Conservation (phyloP, 805 yeast species). For the Barnettozyma pratensis region DNA sequence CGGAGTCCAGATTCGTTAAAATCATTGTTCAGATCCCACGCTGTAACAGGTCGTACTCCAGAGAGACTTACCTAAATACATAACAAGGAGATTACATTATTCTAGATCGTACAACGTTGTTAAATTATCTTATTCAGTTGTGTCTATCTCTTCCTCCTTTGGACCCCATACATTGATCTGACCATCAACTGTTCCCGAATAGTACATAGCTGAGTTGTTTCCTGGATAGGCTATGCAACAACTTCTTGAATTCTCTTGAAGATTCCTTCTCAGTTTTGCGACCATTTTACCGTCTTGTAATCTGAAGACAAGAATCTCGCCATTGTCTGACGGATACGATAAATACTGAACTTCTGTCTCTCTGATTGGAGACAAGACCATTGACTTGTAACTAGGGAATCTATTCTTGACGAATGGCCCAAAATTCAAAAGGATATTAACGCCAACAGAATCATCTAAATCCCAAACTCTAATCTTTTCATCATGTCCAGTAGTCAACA, state of each 20-base stretch:
- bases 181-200: conserved; percentile 65
- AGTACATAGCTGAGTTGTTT: conserved; percentile 39
- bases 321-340: conserved; percentile 71
- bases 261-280: conserved; percentile 44
- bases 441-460: conserved; percentile 38
- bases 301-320: conserved; percentile 59
- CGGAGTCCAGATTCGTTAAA: too few relatives aligned
- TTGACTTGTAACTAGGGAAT: conserved; percentile 26
- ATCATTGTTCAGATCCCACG: too few relatives aligned
- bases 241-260: conserved; percentile 37
- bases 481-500: conserved; percentile 72
- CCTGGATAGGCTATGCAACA: conserved; percentile 50
- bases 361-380: conserved; percentile 31
- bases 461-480: conserved; percentile 82
- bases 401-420: conserved; percentile 75
- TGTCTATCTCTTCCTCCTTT: conserved; percentile 14
- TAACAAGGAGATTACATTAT: too few relatives aligned
- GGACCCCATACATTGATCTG: conserved; percentile 56
- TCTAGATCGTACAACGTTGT: too few relatives aligned
- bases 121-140: neutral
- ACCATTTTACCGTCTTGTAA: conserved; percentile 59
- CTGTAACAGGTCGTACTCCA: too few relatives aligned
- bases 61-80: too few relatives aligned
- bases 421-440: conserved; percentile 64
- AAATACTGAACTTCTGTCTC: conserved; percentile 56